Evolutionary conservation across 164 flowering plant genomes (phyloP), one percentile per base, ranked within the genome.

Genomic region (Liriodendron chinense): DNA sequence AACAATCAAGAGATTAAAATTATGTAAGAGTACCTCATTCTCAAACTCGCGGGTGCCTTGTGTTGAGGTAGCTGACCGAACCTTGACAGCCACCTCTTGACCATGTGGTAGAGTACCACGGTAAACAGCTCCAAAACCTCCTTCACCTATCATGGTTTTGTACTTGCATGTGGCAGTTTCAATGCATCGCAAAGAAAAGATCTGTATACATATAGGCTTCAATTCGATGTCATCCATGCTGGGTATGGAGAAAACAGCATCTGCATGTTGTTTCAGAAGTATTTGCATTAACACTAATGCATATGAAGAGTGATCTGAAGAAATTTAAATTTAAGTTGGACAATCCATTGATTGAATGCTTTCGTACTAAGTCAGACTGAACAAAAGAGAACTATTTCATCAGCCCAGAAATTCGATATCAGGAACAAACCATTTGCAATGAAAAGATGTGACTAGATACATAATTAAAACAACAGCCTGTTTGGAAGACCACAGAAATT

Each of bases 11-110:
- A 34, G 43, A 34, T 34, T 34, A 34, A 34, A 34, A 34, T 34
- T 34, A 34, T 34, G 43, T 34, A 34, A 73, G 47, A 7, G 6
- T 69, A 89, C 97, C 92, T 92, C 97, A 85, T 90, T 92, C 70
- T 92, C 89, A 73, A 92, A 92, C 78, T 92, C 97, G 65, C 93
- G 89, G 67, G 91, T 87, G 79, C 97, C 97, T 75, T 92, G 97
- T 72, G 93, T 86, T 63, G 97, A 92, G 25, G 92, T 90, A 22
- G 94, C 89, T 53, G 97, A 89, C 7, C 91, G 87, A 66, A 92
- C 94, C 84, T 92, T 92, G 70, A 89, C 94, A 53, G 97, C 94
- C 73, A 92, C 92, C 83, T 92, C 97, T 79, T 87, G 83, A 56
- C 97, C 94, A 82, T 88, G 87, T 24, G 77, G 72, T 62, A 92